Conservation (phyloP, 2,329 filamentous ascomycete genomes). For the Cladosporium sp. region DNA sequence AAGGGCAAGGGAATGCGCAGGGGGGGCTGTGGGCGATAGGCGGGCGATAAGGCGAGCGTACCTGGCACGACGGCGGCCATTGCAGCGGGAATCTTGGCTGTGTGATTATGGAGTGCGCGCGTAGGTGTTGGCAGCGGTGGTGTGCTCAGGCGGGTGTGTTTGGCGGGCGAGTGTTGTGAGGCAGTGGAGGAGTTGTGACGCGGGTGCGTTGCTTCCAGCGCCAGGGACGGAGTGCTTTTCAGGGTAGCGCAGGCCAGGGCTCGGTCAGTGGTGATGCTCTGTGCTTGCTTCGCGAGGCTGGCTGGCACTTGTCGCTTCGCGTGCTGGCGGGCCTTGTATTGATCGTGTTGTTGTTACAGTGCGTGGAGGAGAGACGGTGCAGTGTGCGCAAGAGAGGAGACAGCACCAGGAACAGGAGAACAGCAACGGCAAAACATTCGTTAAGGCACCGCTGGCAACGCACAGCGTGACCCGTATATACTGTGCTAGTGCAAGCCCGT, state of each 20-base stretch:
- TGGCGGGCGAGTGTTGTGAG: not conserved
- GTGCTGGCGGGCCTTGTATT: too few relatives aligned
- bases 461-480: not conserved
- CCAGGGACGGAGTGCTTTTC: not conserved
- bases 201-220: not conserved
- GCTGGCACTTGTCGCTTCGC: not conserved
- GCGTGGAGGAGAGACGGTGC: not conserved
- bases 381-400: too few relatives aligned
- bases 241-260: not conserved
- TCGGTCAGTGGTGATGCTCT: not conserved
- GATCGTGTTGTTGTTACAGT: too few relatives aligned
- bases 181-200: not conserved
- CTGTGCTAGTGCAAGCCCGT: not conserved
- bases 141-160: not conserved
- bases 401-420: not conserved
- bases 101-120: not conserved
- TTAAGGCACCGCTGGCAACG: not conserved
- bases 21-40: not conserved
- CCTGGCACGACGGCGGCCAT: slow-evolving; percentile 13
- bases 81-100: not conserved
- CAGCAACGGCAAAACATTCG: not conserved
- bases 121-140: not conserved
- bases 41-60: slow-evolving; percentile 3
- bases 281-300: not conserved
- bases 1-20: slow-evolving; percentile 7